phyloP scores from a whole-genome alignment of 768 basidiomycete species.

The Agrocybe praecox region DNA sequence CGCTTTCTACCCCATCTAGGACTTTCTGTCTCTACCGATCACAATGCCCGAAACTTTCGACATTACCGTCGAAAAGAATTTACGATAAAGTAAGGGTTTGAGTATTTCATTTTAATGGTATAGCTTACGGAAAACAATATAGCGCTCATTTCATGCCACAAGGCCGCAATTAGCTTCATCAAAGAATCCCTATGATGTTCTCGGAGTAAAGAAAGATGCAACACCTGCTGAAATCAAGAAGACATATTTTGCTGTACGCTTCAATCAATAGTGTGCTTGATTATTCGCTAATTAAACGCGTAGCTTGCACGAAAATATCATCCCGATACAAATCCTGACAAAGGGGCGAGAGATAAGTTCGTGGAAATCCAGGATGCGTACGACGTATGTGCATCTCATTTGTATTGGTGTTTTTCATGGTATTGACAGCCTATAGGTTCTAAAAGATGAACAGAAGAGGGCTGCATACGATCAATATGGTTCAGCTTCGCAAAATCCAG shows the following conservation, averaged over 20 bases:
- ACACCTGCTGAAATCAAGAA: slow-evolving; percentile 93
- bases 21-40: slow-evolving; percentile 40
- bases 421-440: slow-evolving; percentile 50
- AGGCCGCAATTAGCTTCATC: slow-evolving; percentile 50
- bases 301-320: slow-evolving; percentile 98
- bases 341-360: slow-evolving; percentile 88
- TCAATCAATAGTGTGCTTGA: background rate
- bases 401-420: slow-evolving; percentile 14
- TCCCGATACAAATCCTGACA: slow-evolving; percentile 95
- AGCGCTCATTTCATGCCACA: slow-evolving; percentile 83
- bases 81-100: slow-evolving; percentile 41
- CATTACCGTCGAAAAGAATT: slow-evolving; percentile 27
- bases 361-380: slow-evolving; percentile 97
- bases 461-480: slow-evolving; percentile 92
- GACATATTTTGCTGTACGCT: slow-evolving; percentile 87
- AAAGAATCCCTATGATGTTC: slow-evolving; percentile 89
- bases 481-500: slow-evolving; percentile 87
- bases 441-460: slow-evolving; percentile 95
- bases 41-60: slow-evolving; percentile 30
- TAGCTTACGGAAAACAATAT: slow-evolving; percentile 18
- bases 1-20: slow-evolving; percentile 28
- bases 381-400: slow-evolving; percentile 59
- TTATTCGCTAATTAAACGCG: slow-evolving; percentile 14
- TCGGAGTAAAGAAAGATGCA: slow-evolving; percentile 87
- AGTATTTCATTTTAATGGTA: slow-evolving; percentile 1